Conservation (phyloP, 169 alveolate species). For the Eimeria zaria region DNA sequence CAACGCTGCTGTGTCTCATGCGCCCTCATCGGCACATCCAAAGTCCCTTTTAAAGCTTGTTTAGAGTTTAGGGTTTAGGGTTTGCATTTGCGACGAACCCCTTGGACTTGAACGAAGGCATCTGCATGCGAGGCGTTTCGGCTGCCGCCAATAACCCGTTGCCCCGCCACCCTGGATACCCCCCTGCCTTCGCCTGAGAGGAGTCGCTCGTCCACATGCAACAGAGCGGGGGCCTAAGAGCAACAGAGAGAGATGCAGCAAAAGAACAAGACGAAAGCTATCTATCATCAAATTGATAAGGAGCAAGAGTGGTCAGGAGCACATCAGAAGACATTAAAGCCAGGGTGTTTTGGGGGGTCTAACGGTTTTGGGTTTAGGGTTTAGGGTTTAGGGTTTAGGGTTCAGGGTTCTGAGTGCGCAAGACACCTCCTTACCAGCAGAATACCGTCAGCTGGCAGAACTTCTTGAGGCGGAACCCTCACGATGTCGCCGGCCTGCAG, state of each 20-base stretch:
- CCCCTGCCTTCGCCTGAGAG: constrained; percentile 70
- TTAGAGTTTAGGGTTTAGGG: background rate
- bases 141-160: constrained; percentile 75
- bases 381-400: constrained; percentile 8
- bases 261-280: background rate
- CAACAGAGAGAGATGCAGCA: background rate
- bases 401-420: background rate
- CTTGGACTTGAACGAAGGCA: constrained; percentile 39
- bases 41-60: background rate
- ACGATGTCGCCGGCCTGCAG: constrained; percentile 76
- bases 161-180: constrained; percentile 34
- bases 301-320: no score
- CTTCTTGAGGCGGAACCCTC: constrained; percentile 65
- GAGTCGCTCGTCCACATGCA: constrained; percentile 75
- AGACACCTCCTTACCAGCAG: constrained; percentile 60
- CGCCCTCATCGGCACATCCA: background rate
- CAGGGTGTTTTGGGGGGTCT: background rate
- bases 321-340: background rate
- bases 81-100: background rate
- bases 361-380: background rate
- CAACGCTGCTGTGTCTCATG: background rate
- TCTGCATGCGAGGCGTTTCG: constrained; percentile 30
- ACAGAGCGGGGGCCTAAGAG: background rate
- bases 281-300: no score
- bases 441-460: constrained; percentile 80